Percentiles rank a stretch among this genome's conserved stretches.
Conservation (phyloP, 179 eudicot genomes). For the Heliamphora pulchella region DNA sequence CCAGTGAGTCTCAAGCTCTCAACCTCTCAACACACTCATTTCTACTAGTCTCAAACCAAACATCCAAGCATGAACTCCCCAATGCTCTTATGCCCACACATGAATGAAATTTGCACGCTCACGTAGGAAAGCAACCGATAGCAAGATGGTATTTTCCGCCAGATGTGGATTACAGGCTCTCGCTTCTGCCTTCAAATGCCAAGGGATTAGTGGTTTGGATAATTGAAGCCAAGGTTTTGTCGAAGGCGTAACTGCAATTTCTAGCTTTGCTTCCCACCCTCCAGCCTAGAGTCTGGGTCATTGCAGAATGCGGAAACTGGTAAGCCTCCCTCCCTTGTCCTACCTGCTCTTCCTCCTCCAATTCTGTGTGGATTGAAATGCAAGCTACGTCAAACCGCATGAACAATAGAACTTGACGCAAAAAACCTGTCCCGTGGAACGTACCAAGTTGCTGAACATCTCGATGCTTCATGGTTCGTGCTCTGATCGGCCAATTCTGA, state of each 20-base stretch:
- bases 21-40: neutral
- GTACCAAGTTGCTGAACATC: neutral
- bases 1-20: conserved; percentile 45
- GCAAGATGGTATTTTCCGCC: conserved; percentile 97
- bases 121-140: conserved; percentile 90
- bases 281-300: conserved; percentile 72
- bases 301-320: conserved; percentile 98
- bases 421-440: neutral
- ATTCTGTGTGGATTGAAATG: too few relatives aligned
- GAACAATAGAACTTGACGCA: neutral
- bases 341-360: neutral
- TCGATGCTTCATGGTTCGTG: neutral
- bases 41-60: neutral
- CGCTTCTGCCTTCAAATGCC: conserved; percentile 69
- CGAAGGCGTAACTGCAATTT: conserved; percentile 82
- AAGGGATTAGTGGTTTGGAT: conserved; percentile 82
- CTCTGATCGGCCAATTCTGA: neutral
- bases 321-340: conserved; percentile 20
- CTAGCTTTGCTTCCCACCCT: conserved; percentile 83
- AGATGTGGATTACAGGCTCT: conserved; percentile 87
- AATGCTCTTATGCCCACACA: neutral
- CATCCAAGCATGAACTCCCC: neutral
- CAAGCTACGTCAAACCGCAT: neutral
- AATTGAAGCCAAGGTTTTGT: conserved; percentile 89
- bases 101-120: conserved; percentile 43